Base-by-base conservation (phyloP, 108 stramenopile genomes). In the Skeletonema marinoi region DNA sequence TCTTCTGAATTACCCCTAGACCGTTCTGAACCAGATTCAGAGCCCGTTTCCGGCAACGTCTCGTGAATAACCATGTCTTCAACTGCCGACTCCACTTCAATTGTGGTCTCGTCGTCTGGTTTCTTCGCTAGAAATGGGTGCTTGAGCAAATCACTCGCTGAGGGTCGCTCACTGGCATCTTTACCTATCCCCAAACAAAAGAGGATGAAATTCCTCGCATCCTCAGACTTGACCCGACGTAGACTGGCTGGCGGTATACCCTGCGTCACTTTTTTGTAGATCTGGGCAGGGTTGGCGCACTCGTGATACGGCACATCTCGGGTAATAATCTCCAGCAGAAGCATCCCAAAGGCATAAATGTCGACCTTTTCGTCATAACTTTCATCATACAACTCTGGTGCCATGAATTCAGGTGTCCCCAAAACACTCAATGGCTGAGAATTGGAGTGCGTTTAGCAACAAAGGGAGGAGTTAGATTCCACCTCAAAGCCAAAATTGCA, bases 321-420 rank as follows among this genome's bases (percentile, higher is more conserved):
- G 10, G 99, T 98, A 66, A 98, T 90, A 84, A 99, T 98, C 85
- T 99, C 98, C 54, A 99, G 85, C 50, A 97, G 84, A 73, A 94
- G 93, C 98, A 99, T 98, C 59, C 99, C 99, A 87, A 99, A 98
- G 5, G 99, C 97, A 70, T 98, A 99, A 50, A 99, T 95, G 81
- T 99, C 99, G 14, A 99, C 96, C 83, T 98, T 98, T 70, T 98
- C 97, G 68, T 98, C 92, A 83, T 98, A 98, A 44, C 82, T 82
- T 78, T 98, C 98, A 60, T 99, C 98, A 73, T 98, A 98, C 42
- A 98, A 90, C 73, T 98, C 99, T 7, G 99, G 99, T 31, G 99
- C 98, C 99, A 99, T 99, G 82, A 98, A 99, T 83, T 98, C 98
- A 7, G 99, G 99, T 60, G 99, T 99, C 35, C 99, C 99, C 5